Evolutionary conservation across 192 early-diverging fungal species (phyloP).

Genomic region (Radiomyces spectabilis): DNA sequence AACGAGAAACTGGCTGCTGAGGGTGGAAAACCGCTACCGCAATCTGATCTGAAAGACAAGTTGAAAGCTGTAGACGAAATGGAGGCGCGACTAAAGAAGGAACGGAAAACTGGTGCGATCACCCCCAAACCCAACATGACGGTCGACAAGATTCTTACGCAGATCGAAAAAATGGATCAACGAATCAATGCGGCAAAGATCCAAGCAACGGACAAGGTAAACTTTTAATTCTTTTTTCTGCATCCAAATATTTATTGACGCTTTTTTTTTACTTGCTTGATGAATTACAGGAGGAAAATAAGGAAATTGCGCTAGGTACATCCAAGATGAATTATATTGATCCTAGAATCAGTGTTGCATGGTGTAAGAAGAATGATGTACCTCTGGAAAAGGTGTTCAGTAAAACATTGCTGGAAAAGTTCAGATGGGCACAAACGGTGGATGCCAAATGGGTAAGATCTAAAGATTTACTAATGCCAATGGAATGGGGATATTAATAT

Average conservation of each 20-base stretch:
- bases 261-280: too few relatives aligned
- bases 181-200: conserved; percentile 68
- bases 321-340: conserved; percentile 99
- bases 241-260: too few relatives aligned
- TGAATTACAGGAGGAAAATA: conserved; percentile 78
- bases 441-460: conserved; percentile 57
- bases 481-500: too few relatives aligned
- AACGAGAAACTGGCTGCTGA: conserved; percentile 74
- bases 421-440: conserved; percentile 87
- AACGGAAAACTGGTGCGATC: conserved; percentile 36
- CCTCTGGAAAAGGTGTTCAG: conserved; percentile 92
- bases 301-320: conserved; percentile 90
- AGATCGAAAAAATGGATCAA: conserved; percentile 62
- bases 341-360: conserved; percentile 89
- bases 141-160: conserved; percentile 67
- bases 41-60: conserved; percentile 41
- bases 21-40: conserved; percentile 40
- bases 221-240: neutral
- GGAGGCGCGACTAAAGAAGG: conserved; percentile 36
- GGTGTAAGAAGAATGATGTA: conserved; percentile 86
- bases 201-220: conserved; percentile 76
- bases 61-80: conserved; percentile 46
- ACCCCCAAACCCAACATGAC: conserved; percentile 40
- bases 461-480: too few relatives aligned
- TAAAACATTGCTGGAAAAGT: conserved; percentile 87